These are phyloP conservation scores for Marsdenia floribunda DNA, from an alignment of 257 asterid species.

Conservation along the genomic window DNA sequence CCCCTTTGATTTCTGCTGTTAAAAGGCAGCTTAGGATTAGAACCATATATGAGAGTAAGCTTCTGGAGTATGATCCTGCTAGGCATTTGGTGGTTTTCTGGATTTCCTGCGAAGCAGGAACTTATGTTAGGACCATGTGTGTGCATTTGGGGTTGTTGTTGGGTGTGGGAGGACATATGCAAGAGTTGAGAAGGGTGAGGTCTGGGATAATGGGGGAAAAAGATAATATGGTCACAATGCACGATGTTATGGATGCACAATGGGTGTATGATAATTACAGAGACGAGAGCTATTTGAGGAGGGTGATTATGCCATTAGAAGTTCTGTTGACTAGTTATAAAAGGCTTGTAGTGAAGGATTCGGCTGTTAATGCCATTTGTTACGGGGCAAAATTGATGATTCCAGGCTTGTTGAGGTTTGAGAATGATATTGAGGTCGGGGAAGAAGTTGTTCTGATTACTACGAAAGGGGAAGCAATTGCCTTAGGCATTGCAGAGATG, in stretches of 20 bases:
- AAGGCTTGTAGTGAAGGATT: constrained; percentile 90
- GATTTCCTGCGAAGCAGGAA: constrained; percentile 97
- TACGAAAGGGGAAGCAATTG: constrained; percentile 90
- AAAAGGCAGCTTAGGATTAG: constrained; percentile 92
- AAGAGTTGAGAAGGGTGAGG: constrained; percentile 80
- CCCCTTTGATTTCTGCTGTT: constrained; percentile 90
- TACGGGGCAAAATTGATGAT: constrained; percentile 93
- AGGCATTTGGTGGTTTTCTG: constrained; percentile 86
- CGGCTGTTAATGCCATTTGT: constrained; percentile 89
- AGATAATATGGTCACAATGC: constrained; percentile 96
- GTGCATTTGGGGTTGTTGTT: constrained; percentile 86
- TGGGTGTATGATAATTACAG: constrained; percentile 79
- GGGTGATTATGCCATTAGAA: constrained; percentile 91
- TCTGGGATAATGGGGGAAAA: constrained; percentile 92
- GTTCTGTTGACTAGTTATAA: constrained; percentile 79
- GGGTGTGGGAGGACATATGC: constrained; percentile 97
- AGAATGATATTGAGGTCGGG: constrained; percentile 78
- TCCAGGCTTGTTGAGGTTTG: constrained; percentile 89
- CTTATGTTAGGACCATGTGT: constrained; percentile 88
- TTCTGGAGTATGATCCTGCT: constrained; percentile 72
- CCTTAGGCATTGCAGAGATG: constrained; percentile 92
- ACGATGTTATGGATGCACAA: constrained; percentile 90
- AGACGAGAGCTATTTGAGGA: constrained; percentile 84
- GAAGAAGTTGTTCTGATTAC: constrained; percentile 91
- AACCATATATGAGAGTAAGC: constrained; percentile 85